A percentile compares a stretch with the other conserved stretches of the same genome.
Evolutionary conservation across 768 basidiomycete species (phyloP).

Genomic region (Boletus rubropictus): DNA sequence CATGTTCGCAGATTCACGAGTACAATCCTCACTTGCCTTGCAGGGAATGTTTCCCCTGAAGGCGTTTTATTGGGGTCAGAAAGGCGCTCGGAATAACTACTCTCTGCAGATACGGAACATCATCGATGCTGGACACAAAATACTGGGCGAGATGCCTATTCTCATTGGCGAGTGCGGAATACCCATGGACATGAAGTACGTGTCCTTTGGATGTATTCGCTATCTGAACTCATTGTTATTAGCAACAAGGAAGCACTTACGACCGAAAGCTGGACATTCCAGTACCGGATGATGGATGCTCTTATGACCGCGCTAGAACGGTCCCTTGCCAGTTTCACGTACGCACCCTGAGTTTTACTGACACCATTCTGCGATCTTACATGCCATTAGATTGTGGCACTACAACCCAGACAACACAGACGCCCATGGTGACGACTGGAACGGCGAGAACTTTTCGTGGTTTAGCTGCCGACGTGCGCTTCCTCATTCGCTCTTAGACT

Average conservation of each 20-base stretch:
- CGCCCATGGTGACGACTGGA: constrained; percentile 79
- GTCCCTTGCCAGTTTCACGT: constrained; percentile 81
- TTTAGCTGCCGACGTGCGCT: constrained; percentile 62
- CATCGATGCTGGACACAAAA: constrained; percentile 58
- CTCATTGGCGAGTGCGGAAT: constrained; percentile 91
- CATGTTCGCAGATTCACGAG: not conserved
- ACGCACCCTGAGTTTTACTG: constrained; percentile 29
- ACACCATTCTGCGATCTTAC: not conserved
- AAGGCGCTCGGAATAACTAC: constrained; percentile 78
- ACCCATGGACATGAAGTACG: constrained; percentile 97
- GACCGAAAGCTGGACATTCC: constrained; percentile 74
- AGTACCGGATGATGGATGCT: constrained; percentile 91
- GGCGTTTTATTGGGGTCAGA: constrained; percentile 84
- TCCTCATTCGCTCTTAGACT: constrained; percentile 49
- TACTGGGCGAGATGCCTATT: constrained; percentile 77
- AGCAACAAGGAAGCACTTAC: constrained; percentile 70
- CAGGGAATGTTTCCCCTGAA: constrained; percentile 83
- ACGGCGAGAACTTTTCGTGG: constrained; percentile 97
- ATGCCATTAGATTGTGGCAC: constrained; percentile 71
- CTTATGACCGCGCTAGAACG: constrained; percentile 79
- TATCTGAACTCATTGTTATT: not conserved
- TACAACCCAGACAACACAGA: constrained; percentile 90
- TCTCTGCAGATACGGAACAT: constrained; percentile 75
- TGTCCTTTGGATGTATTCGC: constrained; percentile 3
- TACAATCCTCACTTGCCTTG: constrained; percentile 6